Evolutionary conservation across 495 filamentous ascomycete species (phyloP), one percentile per base, ranked within the genome.

Genomic region (Oidiodendron maius): DNA sequence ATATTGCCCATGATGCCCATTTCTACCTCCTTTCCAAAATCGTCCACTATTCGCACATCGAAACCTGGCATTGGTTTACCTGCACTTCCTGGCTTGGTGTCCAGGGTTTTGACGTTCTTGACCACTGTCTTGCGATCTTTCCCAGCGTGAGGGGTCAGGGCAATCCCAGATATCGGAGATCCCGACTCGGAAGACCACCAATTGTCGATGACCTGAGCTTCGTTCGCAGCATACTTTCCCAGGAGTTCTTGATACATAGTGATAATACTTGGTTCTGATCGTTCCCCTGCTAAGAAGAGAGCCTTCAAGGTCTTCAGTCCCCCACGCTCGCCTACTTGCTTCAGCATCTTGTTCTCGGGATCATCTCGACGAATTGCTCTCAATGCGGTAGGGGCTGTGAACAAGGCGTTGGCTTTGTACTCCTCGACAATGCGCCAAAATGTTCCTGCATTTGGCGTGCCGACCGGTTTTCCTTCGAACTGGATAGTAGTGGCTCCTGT

Each of bases 171-270:
- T 51, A 96, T 96, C 4, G 91, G 91, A 3, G 84, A 88, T 6
- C 91, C 91, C 1, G 86, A 88, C 64, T 96, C 91, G 1, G 87
- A 91, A 3, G 87, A 91, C 91, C 91, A 96, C 91, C 91, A 96
- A 60, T 96, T 95, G 62, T 96, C 91, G 42, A 95, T 73, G 13
- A 96, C 86, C 22, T 76, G 68, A 0, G 88, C 81, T 23, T 75
- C 74, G 1, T 65, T 67, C 0, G 80, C 78, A 30, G 77, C 83
- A 53, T 88, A 80, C 44, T 75, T 69, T 10, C 67, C 56, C 2
- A 95, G 68, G 1, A 94, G 72, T 4, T 80, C 69, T 56, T 90
- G 84, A 50, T 90, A 96, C 61, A 84, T 80, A 9, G 73, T 75
- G 2, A 96, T 75, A 58, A 96, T 89, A 44, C 81, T 83, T 4